These are phyloP conservation scores for Colletotrichum tanaceti DNA, from an alignment of 2,329 filamentous ascomycete genomes.

Conservation along the genomic window DNA sequence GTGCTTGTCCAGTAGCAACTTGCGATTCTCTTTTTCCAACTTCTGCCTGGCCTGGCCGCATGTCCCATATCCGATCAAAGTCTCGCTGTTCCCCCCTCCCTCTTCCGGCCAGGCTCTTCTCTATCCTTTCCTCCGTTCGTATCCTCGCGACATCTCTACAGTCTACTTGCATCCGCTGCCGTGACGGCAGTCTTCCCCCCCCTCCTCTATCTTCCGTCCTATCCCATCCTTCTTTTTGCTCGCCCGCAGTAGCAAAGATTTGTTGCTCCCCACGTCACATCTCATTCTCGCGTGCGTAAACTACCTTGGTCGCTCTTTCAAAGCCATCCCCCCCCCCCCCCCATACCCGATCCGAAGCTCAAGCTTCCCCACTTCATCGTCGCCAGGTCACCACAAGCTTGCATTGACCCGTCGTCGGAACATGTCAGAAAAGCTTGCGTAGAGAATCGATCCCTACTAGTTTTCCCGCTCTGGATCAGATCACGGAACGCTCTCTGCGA, in stretches of 20 bases:
- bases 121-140: slow-evolving; percentile 22
- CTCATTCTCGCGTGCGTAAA: slow-evolving; percentile 26
- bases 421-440: slow-evolving; percentile 35
- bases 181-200: slow-evolving; percentile 26
- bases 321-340: slow-evolving; percentile 23
- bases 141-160: slow-evolving; percentile 17
- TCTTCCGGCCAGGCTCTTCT: slow-evolving; percentile 34
- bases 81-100: slow-evolving; percentile 36
- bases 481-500: slow-evolving; percentile 16
- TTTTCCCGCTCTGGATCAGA: slow-evolving; percentile 18
- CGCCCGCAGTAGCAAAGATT: slow-evolving; percentile 17
- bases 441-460: slow-evolving; percentile 36
- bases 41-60: slow-evolving; percentile 31
- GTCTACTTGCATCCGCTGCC: slow-evolving; percentile 28
- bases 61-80: slow-evolving; percentile 39
- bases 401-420: slow-evolving; percentile 32
- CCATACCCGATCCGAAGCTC: slow-evolving; percentile 36
- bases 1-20: neutral
- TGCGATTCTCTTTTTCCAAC: slow-evolving; percentile 15
- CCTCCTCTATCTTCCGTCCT: slow-evolving; percentile 1
- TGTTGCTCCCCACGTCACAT: slow-evolving; percentile 34
- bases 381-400: slow-evolving; percentile 9
- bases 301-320: slow-evolving; percentile 30
- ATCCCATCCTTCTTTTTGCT: slow-evolving; percentile 15
- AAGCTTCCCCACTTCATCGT: slow-evolving; percentile 35